These are phyloP conservation scores for Jatropha curcas DNA, from an alignment of 345 rosid genomes.

Conservation along the genomic window DNA sequence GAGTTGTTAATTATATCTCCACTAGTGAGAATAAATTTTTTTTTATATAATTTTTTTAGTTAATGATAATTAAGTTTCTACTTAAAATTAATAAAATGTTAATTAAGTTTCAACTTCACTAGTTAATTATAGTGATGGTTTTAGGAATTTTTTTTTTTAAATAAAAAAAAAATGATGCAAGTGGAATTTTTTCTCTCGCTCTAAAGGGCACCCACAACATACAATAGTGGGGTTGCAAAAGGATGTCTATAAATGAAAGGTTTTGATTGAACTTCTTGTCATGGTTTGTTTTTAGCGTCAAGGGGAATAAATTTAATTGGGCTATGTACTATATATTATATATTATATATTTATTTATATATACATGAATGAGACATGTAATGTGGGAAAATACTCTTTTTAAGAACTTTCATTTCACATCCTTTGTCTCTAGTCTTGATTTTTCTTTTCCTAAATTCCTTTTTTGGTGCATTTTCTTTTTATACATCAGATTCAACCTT, in stretches of 20 bases:
- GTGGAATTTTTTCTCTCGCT: not conserved
- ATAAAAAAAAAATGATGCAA: not conserved
- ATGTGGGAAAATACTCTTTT: not conserved
- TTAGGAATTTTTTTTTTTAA: not conserved
- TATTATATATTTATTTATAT: not conserved
- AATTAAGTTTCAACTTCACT: too few species aligned
- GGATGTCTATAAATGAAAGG: constrained; percentile 4
- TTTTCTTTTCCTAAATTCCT: not conserved
- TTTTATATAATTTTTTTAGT: too few species aligned
- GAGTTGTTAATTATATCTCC: not conserved
- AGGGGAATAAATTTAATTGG: not conserved
- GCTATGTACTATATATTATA: not conserved
- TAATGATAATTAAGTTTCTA: too few species aligned
- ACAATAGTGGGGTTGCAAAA: constrained; percentile 1
- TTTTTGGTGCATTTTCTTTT: too few species aligned
- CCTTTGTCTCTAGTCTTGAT: not conserved
- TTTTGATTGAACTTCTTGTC: constrained; percentile 14
- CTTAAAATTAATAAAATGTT: too few species aligned
- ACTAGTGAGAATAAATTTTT: not conserved
- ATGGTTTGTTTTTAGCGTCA: not conserved
- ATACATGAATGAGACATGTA: not conserved
- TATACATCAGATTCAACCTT: too few species aligned
- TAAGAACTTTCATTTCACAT: not conserved
- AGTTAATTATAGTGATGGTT: not conserved
- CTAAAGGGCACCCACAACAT: not conserved